These are phyloP conservation scores for Clonostachys rhizophaga DNA, from an alignment of 2,329 filamentous ascomycete genomes.

Conservation along the genomic window DNA sequence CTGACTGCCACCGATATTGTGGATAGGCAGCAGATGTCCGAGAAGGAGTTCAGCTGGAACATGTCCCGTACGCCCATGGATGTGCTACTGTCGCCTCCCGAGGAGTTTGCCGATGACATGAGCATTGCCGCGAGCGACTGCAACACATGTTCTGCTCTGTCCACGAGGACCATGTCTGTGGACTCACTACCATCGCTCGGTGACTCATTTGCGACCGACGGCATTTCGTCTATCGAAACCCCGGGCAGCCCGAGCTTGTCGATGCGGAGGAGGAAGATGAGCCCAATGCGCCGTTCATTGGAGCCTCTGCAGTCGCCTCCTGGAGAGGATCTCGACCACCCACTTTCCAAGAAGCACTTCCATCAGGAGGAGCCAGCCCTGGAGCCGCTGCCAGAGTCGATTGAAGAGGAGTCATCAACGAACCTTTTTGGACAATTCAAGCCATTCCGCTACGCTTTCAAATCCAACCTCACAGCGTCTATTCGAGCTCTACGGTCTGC, in stretches of 20 bases:
- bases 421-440: constrained; percentile 30
- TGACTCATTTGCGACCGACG: constrained; percentile 47
- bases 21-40: constrained; percentile 45
- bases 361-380: neutral
- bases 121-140: constrained; percentile 44
- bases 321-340: constrained; percentile 46
- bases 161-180: constrained; percentile 50
- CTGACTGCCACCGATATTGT: constrained; percentile 54
- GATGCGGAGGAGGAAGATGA: constrained; percentile 24
- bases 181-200: constrained; percentile 59
- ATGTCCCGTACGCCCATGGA: constrained; percentile 52
- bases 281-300: constrained; percentile 38
- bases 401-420: constrained; percentile 10
- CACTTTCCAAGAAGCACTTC: constrained; percentile 26
- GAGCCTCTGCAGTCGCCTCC: constrained; percentile 53
- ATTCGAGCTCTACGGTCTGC: constrained; percentile 60
- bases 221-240: constrained; percentile 42
- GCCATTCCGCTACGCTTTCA: constrained; percentile 55
- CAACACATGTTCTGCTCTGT: constrained; percentile 45
- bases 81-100: constrained; percentile 54
- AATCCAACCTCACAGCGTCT: constrained; percentile 65
- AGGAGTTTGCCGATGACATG: constrained; percentile 48
- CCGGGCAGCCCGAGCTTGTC: constrained; percentile 32
- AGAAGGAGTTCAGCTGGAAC: constrained; percentile 53
- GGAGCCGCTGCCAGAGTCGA: neutral